Evolutionary conservation across 352 stramenopile species (phyloP).

Genomic region (Phytophthora cryptogea): DNA sequence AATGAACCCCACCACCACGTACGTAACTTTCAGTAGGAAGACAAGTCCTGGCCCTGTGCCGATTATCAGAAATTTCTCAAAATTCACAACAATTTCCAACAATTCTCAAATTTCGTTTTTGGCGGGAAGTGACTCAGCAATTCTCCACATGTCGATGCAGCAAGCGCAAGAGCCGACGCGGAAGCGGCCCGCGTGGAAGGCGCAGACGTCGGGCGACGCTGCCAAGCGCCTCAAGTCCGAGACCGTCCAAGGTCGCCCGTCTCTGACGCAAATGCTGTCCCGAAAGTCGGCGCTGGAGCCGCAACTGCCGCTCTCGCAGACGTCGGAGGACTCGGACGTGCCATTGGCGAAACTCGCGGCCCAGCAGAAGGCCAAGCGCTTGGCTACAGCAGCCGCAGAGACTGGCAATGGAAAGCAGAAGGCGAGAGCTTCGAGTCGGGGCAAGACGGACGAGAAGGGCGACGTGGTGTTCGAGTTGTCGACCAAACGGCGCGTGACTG

Average conservation of each 20-base stretch:
- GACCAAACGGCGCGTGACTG: constrained; percentile 59
- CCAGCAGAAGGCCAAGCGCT: constrained; percentile 25
- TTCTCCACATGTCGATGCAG: constrained; percentile 26
- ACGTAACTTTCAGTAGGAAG: not conserved
- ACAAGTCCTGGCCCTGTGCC: not conserved
- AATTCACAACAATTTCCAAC: not conserved
- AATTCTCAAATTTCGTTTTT: not conserved
- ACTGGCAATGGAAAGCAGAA: constrained; percentile 10
- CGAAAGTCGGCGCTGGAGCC: constrained; percentile 19
- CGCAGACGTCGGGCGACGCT: not conserved
- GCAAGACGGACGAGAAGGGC: constrained; percentile 17
- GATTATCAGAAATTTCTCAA: not conserved
- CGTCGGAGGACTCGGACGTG: constrained; percentile 23
- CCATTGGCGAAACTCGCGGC: constrained; percentile 17
- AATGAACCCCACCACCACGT: not conserved
- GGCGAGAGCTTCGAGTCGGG: too few relatives aligned
- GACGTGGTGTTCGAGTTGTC: constrained; percentile 57
- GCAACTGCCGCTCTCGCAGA: constrained; percentile 23
- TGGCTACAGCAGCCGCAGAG: constrained; percentile 1
- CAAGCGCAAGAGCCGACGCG: constrained; percentile 10
- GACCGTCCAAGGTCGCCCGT: constrained; percentile 1
- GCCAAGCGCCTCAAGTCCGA: constrained; percentile 28
- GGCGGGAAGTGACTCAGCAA: not conserved
- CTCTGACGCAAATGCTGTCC: constrained; percentile 32
- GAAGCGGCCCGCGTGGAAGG: constrained; percentile 24